Conservation (phyloP, 345 rosid genomes). For the Diplotaxis tenuifolia region DNA sequence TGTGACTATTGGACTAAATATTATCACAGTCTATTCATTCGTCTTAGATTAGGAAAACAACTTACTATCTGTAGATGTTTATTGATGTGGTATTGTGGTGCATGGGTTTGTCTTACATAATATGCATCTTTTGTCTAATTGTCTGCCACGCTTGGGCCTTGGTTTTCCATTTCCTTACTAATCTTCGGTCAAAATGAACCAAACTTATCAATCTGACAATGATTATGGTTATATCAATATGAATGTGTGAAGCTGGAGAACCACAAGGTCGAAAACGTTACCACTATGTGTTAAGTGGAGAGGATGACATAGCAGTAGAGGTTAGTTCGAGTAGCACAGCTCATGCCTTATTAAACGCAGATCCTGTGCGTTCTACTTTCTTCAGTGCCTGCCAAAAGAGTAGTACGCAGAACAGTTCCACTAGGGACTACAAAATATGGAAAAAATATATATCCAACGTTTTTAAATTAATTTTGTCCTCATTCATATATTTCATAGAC, state of each 20-base stretch:
- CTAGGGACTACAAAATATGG: conserved; percentile 67
- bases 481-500: neutral
- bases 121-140: too few species aligned
- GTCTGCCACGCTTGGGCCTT: too few species aligned
- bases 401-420: conserved; percentile 42
- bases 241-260: conserved; percentile 71
- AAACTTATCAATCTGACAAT: too few species aligned
- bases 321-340: conserved; percentile 75
- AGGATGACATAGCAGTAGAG: conserved; percentile 67
- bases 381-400: conserved; percentile 87
- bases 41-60: too few species aligned
- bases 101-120: too few species aligned
- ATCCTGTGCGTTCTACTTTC: conserved; percentile 53
- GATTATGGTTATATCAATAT: too few species aligned
- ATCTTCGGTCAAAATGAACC: too few species aligned
- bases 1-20: too few species aligned
- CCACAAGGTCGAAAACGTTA: conserved; percentile 50
- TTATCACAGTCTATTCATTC: too few species aligned
- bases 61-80: too few species aligned
- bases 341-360: conserved; percentile 66
- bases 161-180: too few species aligned
- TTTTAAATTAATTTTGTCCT: neutral
- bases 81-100: too few species aligned
- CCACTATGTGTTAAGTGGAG: conserved; percentile 58
- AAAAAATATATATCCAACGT: conserved; percentile 48